Evolutionary conservation across 306 rosid genomes (phyloP).

Genomic region (Fagus sylvatica): DNA sequence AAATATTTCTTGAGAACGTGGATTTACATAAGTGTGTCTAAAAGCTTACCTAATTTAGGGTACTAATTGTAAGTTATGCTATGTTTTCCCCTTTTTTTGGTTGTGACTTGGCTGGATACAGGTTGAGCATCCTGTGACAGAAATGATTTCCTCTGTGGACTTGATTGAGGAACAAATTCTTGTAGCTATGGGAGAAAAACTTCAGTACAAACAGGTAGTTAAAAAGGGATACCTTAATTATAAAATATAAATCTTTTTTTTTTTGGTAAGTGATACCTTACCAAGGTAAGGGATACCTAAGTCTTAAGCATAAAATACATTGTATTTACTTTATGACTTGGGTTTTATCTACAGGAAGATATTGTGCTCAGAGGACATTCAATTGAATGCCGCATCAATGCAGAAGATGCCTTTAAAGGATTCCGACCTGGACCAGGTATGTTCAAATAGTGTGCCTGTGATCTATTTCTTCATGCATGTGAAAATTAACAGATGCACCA

Average conservation of each 20-base stretch:
- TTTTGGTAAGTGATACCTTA: background rate
- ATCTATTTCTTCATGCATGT: slow-evolving; percentile 21
- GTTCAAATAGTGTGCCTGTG: slow-evolving; percentile 10
- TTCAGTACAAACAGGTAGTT: slow-evolving; percentile 70
- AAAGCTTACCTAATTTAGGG: background rate
- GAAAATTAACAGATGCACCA: slow-evolving; percentile 1
- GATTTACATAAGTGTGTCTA: background rate
- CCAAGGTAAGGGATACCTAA: background rate
- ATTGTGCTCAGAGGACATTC: slow-evolving; percentile 95
- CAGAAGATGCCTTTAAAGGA: slow-evolving; percentile 95
- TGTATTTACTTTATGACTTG: slow-evolving; percentile 27
- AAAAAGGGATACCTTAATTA: slow-evolving; percentile 22
- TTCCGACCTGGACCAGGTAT: slow-evolving; percentile 98
- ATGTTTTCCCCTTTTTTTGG: background rate
- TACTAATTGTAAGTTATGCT: background rate
- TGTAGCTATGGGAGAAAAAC: slow-evolving; percentile 94
- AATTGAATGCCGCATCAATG: slow-evolving; percentile 96
- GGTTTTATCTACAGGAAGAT: slow-evolving; percentile 65
- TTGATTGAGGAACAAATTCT: slow-evolving; percentile 95
- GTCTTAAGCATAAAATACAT: background rate
- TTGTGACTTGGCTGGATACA: slow-evolving; percentile 24
- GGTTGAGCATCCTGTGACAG: slow-evolving; percentile 99
- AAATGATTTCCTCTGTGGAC: slow-evolving; percentile 95
- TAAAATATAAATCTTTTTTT: background rate
- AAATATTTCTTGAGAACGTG: slow-evolving; percentile 15